Conservation (phyloP, 2,329 filamentous ascomycete genomes). For the Fusarium sacchari region DNA sequence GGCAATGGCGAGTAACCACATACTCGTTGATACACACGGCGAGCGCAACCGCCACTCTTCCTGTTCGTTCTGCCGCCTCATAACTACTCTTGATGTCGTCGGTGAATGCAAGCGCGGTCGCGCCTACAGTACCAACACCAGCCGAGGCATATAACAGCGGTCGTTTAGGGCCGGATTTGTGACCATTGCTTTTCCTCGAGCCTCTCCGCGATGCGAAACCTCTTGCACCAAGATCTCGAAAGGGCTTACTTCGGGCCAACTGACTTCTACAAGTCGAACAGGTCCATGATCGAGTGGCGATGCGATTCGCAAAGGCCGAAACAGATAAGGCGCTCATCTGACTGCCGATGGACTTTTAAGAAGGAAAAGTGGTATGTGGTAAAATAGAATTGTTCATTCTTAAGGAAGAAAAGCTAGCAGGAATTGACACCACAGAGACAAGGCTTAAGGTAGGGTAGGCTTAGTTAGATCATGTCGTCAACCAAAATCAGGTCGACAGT, state of each 20-base stretch:
- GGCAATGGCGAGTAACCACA: constrained; percentile 16
- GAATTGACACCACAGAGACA: constrained; percentile 1
- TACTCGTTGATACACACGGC: constrained; percentile 91
- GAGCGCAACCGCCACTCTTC: constrained; percentile 79
- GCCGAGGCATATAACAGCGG: constrained; percentile 61
- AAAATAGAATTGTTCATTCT: constrained; percentile 38
- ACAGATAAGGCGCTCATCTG: constrained; percentile 57
- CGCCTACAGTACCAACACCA: constrained; percentile 60
- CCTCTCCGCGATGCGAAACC: constrained; percentile 46
- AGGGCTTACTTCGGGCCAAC: constrained; percentile 47
- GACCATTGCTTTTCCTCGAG: constrained; percentile 35
- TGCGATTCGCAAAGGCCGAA: constrained; percentile 51
- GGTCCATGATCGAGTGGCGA: constrained; percentile 56
- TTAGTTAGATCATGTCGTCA: constrained; percentile 42
- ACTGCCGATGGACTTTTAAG: constrained; percentile 29
- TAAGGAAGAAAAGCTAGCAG: constrained; percentile 4
- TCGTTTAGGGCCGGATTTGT: constrained; percentile 41
- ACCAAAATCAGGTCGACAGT: constrained; percentile 34
- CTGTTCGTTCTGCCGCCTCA: constrained; percentile 78
- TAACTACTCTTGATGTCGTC: constrained; percentile 82
- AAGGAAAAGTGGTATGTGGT: constrained; percentile 2
- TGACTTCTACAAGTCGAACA: constrained; percentile 58
- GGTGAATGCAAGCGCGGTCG: constrained; percentile 63
- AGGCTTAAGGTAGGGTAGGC: constrained; percentile 1
- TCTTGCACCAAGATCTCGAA: constrained; percentile 40